Conservation (phyloP, 139 green algal species). For the Volvox reticuliferus region DNA sequence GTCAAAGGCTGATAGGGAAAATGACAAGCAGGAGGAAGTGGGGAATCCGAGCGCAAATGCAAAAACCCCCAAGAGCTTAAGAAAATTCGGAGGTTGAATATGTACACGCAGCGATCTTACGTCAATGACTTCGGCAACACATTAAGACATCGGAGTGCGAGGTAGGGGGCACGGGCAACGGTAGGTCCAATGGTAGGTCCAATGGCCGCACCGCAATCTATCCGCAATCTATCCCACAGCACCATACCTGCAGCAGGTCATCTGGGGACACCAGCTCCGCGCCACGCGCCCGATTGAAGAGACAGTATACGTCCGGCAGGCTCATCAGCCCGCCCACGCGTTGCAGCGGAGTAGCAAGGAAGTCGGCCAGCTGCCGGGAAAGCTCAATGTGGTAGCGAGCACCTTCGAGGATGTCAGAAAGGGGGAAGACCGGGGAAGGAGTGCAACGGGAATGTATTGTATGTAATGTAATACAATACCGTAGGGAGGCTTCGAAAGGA, state of each 20-base stretch:
- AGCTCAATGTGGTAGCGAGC: constrained; percentile 90
- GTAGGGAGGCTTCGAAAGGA: no score
- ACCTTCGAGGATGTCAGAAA: constrained; percentile 48
- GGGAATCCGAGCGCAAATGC: no score
- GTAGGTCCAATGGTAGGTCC: no score
- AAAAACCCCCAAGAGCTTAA: no score
- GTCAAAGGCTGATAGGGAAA: no score
- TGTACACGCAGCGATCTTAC: no score
- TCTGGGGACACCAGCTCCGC: constrained; percentile 95
- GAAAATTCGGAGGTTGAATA: no score
- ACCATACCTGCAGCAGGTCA: constrained; percentile 81
- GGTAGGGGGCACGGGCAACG: no score
- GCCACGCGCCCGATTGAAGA: constrained; percentile 93
- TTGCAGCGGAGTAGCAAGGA: constrained; percentile 73
- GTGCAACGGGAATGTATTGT: neutral
- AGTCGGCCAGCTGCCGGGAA: constrained; percentile 89
- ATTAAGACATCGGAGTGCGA: no score
- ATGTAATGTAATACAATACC: no score
- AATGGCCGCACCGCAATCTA: neutral
- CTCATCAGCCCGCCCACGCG: constrained; percentile 86
- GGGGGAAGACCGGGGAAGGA: neutral
- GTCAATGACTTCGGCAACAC: no score
- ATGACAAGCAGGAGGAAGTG: no score
- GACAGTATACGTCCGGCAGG: constrained; percentile 94
- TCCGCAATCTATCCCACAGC: neutral